phyloP scores from a whole-genome alignment of 768 basidiomycete genomes.

The Tylopilus plumbeoviolaceoides region DNA sequence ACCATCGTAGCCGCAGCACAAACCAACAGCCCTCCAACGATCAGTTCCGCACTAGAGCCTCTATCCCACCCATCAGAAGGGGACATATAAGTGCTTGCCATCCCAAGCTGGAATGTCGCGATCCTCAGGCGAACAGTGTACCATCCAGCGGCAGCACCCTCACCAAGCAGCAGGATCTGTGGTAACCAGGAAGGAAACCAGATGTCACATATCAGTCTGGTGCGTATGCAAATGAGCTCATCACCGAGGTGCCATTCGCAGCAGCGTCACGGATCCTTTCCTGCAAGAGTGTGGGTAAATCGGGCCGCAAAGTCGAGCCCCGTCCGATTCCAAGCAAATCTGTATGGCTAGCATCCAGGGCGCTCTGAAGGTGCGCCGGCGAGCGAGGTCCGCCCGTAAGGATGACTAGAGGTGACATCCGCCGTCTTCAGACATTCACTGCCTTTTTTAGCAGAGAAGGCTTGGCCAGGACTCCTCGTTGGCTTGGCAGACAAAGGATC shows the following conservation, averaged over 20 bases:
- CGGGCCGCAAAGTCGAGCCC: slow-evolving; percentile 56
- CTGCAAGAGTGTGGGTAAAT: slow-evolving; percentile 45
- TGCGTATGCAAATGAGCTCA: slow-evolving; percentile 36
- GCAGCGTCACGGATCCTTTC: slow-evolving; percentile 5
- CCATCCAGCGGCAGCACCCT: slow-evolving; percentile 64
- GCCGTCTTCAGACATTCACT: no score
- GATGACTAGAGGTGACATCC: no score
- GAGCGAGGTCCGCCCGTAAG: slow-evolving; percentile 38
- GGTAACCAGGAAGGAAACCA: slow-evolving; percentile 31
- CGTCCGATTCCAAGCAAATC: slow-evolving; percentile 81
- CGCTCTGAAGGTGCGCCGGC: slow-evolving; percentile 49
- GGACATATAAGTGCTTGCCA: slow-evolving; percentile 1
- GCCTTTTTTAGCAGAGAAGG: slow-evolving; percentile 49
- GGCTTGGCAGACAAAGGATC: slow-evolving; percentile 39
- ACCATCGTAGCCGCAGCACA: slow-evolving; percentile 1
- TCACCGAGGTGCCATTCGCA: slow-evolving; percentile 10
- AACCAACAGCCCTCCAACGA: neutral
- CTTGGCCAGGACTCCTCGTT: slow-evolving; percentile 48
- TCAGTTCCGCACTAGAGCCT: slow-evolving; percentile 32
- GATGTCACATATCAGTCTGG: slow-evolving; percentile 33
- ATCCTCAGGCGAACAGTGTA: slow-evolving; percentile 56
- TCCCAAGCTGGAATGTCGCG: slow-evolving; percentile 26
- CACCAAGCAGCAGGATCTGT: slow-evolving; percentile 60
- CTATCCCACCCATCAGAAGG: slow-evolving; percentile 31
- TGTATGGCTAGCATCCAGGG: slow-evolving; percentile 52